Conservation (phyloP, 768 basidiomycete species). For the Pleurotus tuoliensis region DNA sequence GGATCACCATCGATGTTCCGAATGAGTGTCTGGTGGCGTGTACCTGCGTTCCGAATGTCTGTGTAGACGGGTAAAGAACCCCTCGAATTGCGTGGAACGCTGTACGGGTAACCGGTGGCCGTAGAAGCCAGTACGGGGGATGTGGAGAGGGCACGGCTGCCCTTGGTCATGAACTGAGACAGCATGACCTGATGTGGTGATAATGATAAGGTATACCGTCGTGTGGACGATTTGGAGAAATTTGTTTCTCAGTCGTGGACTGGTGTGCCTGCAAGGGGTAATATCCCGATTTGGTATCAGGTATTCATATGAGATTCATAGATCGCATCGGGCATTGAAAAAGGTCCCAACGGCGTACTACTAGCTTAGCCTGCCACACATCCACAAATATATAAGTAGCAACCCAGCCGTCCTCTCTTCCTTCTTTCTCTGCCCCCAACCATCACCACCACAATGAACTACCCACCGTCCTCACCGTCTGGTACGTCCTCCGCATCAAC, state of each 20-base stretch:
- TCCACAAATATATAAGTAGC: slow-evolving; percentile 27
- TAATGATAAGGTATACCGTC: background rate
- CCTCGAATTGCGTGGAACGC: slow-evolving; percentile 60
- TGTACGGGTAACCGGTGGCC: slow-evolving; percentile 38
- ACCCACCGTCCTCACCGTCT: slow-evolving; percentile 14
- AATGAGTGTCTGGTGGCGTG: slow-evolving; percentile 53
- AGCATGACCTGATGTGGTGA: slow-evolving; percentile 9
- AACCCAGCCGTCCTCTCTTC: slow-evolving; percentile 1
- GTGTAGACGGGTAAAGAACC: slow-evolving; percentile 75
- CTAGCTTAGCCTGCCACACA: slow-evolving; percentile 14
- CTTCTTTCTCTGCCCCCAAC: slow-evolving; percentile 12
- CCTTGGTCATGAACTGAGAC: no score
- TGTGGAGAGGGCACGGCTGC: no score
- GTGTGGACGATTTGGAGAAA: background rate
- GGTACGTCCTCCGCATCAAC: slow-evolving; percentile 15
- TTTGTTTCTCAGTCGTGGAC: background rate
- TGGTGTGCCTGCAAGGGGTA: background rate
- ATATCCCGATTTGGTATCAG: background rate
- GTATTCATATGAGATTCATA: background rate
- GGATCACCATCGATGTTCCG: slow-evolving; percentile 66
- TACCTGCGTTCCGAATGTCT: slow-evolving; percentile 64
- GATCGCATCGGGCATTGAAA: background rate
- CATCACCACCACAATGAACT: slow-evolving; percentile 20
- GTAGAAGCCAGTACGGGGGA: slow-evolving; percentile 8
- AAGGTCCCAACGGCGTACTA: background rate